phyloP scores from a whole-genome alignment of 768 basidiomycete genomes.

The Termitomyces sp. region DNA sequence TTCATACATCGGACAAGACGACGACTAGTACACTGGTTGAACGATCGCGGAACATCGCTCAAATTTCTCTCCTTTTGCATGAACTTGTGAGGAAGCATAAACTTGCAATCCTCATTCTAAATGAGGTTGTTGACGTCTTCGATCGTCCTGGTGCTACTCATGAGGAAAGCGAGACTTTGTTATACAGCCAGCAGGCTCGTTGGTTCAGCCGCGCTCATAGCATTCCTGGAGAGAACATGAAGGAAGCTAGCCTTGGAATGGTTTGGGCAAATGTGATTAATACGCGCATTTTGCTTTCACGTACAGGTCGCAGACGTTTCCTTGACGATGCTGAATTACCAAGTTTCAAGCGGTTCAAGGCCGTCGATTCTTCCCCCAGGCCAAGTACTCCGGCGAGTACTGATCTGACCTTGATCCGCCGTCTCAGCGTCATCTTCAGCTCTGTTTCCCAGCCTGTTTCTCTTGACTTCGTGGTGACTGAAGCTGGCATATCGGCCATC shows the following conservation, averaged over 20 bases:
- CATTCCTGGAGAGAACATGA: constrained; percentile 50
- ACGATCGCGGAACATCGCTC: constrained; percentile 63
- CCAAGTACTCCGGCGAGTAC: constrained; percentile 13
- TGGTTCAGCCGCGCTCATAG: constrained; percentile 70
- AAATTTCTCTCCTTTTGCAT: constrained; percentile 69
- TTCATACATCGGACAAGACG: constrained; percentile 59
- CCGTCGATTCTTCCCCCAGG: constrained; percentile 2
- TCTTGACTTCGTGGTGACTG: constrained; percentile 71
- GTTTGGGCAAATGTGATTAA: constrained; percentile 95
- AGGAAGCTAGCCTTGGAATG: constrained; percentile 83
- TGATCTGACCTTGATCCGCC: constrained; percentile 54
- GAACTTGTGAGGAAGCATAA: constrained; percentile 54
- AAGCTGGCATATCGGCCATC: constrained; percentile 44
- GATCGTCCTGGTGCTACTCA: constrained; percentile 21
- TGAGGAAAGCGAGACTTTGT: constrained; percentile 29
- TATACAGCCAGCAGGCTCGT: constrained; percentile 68
- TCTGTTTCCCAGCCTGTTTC: constrained; percentile 50
- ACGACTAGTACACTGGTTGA: constrained; percentile 60
- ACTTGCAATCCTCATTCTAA: constrained; percentile 78
- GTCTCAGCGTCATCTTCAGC: constrained; percentile 75
- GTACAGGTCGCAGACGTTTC: constrained; percentile 65
- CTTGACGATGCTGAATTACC: constrained; percentile 29
- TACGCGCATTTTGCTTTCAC: constrained; percentile 72
- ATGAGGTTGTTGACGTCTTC: constrained; percentile 86
- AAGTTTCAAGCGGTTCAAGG: constrained; percentile 22